These are phyloP conservation scores for Hirsutella thompsonii DNA, from an alignment of 2,329 filamentous ascomycete species.

Conservation along the genomic window DNA sequence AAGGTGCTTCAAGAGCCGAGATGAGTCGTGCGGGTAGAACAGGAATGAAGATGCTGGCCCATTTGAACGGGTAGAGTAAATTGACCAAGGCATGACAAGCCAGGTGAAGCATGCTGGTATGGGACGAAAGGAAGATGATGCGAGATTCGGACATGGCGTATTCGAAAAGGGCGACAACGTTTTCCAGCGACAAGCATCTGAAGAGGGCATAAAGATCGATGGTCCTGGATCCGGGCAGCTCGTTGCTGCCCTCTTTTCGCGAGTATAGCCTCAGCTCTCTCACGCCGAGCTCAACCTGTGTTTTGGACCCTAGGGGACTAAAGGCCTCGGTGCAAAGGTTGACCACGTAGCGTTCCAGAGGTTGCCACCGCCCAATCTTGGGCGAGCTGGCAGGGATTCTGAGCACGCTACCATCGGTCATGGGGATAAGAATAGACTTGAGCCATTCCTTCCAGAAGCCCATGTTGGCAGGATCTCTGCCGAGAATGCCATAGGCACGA, in stretches of 20 bases:
- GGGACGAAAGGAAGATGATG: conserved; percentile 90
- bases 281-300: conserved; percentile 84
- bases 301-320: conserved; percentile 84
- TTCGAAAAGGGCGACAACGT: conserved; percentile 86
- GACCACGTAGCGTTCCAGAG: conserved; percentile 89
- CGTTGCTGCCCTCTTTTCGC: conserved; percentile 83
- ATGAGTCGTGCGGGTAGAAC: conserved; percentile 77
- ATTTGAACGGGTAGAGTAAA: conserved; percentile 80
- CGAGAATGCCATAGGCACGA: conserved; percentile 83
- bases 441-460: conserved; percentile 99
- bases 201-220: conserved; percentile 91
- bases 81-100: conserved; percentile 78
- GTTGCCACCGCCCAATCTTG: conserved; percentile 87
- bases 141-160: conserved; percentile 86
- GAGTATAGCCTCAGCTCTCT: conserved; percentile 86
- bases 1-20: conserved; percentile 85
- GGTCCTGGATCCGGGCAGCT: conserved; percentile 81
- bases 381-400: conserved; percentile 82
- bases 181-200: conserved; percentile 76
- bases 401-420: conserved; percentile 77
- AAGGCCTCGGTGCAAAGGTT: conserved; percentile 94
- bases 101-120: conserved; percentile 91
- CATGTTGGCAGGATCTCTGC: conserved; percentile 69
- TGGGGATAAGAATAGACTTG: conserved; percentile 83
- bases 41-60: conserved; percentile 90